Evolutionary conservation across 163 green algal species (phyloP).

Genomic region (Volvox carteri): DNA sequence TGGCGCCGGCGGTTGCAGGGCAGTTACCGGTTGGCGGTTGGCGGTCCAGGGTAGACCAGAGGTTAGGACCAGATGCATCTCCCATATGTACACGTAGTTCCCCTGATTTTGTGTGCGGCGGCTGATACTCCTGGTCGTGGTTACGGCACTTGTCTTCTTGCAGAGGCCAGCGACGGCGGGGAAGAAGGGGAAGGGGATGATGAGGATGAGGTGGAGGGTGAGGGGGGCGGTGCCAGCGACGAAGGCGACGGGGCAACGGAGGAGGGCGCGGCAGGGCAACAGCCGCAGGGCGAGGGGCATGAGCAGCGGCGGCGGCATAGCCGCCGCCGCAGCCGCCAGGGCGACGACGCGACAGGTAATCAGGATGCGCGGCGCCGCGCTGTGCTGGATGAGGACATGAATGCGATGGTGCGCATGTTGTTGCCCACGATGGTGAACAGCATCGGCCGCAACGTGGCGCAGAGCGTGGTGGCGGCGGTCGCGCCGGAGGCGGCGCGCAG

Average conservation of each 20-base stretch:
- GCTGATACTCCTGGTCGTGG: too few relatives aligned
- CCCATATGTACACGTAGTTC: too few relatives aligned
- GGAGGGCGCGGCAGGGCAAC: not conserved
- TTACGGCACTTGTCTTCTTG: too few relatives aligned
- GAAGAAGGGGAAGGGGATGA: not conserved
- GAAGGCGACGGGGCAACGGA: not conserved
- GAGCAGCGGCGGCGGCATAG: not conserved
- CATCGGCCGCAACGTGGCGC: slow-evolving; percentile 24
- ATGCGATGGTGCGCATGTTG: slow-evolving; percentile 30
- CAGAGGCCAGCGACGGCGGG: not conserved
- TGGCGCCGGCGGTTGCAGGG: too few relatives aligned
- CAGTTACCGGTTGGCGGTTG: too few relatives aligned
- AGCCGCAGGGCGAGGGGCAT: not conserved
- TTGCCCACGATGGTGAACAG: slow-evolving; percentile 9
- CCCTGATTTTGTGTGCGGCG: too few relatives aligned
- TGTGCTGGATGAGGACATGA: slow-evolving; percentile 23
- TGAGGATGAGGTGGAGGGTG: not conserved
- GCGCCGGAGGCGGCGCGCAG: slow-evolving; percentile 14
- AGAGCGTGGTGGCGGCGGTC: slow-evolving; percentile 27
- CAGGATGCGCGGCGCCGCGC: not conserved
- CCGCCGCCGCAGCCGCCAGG: not conserved
- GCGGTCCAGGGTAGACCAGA: too few relatives aligned
- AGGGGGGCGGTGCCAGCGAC: not conserved
- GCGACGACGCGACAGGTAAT: not conserved
- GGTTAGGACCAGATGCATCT: too few relatives aligned